Base-by-base conservation (phyloP, 1,139 yeast species). In the Spencermartinsiella ligniputridi region DNA sequence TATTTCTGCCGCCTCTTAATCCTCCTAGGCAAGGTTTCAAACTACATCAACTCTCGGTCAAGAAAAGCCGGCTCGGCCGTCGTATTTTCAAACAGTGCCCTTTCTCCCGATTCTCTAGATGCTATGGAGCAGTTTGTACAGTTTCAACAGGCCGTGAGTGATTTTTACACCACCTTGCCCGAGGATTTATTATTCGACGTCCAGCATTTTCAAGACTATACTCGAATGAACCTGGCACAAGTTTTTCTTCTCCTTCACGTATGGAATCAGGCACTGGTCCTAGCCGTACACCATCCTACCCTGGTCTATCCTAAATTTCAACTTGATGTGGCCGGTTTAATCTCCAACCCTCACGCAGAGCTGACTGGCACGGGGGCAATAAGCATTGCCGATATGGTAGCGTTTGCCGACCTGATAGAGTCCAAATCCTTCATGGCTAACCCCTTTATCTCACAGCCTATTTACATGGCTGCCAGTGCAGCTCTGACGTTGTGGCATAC, bases 261-360 rank as follows among this genome's bases (percentile, higher is more conserved):
- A 3, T 58, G 62, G 62, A 55, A 55, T 41, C 62, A 58, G 36
- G 62, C 62, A 3, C 37, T 57, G 21, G 61, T 58, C 13, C 49
- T 58, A 17, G 61, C 62, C 1, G 59, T 57, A 12, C 58, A 57
- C 39, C 58, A 58, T 30, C 62, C 62, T 3, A 41, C 55, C 3
- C 39, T 55, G 9, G 59, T 53, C 9, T 55, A 55, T 24, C 61
- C 63, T 4, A 49, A 53, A 32, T 44, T 53, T 21, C 43, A 53
- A 17, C 37, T 56, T n/a, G 58, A 54, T 34, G 50, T 52, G 12
- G 43, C 50, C 11, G 58, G 55, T 19, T 45, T 53, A 19, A 40
- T 51, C 19, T 35, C 48, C n/a, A 50, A 48, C 45, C 57, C 56
- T 2, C 52, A 52, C 32, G 56, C 57, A 1, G 57, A 57, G 25